phyloP scores from a whole-genome alignment of 2,329 filamentous ascomycete species.

The Stenocarpella maydis region DNA sequence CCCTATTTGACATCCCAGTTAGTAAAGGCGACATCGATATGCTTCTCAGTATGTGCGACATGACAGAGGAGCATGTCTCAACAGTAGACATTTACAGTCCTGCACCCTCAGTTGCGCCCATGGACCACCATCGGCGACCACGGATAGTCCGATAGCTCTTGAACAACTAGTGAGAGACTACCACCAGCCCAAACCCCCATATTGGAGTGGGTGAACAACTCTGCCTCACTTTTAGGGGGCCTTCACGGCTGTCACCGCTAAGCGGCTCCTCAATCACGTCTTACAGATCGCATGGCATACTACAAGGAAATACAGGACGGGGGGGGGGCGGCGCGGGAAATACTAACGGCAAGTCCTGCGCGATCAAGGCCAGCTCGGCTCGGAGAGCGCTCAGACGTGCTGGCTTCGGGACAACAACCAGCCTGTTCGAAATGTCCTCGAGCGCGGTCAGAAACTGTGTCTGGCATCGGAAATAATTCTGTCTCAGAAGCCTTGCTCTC shows the following conservation, averaged over 20 bases:
- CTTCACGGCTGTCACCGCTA: neutral
- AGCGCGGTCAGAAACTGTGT: conserved; percentile 83
- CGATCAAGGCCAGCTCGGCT: conserved; percentile 82
- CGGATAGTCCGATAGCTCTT: neutral
- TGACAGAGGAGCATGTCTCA: conserved; percentile 10
- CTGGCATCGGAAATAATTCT: conserved; percentile 85
- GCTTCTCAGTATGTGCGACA: neutral
- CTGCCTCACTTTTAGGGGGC: neutral
- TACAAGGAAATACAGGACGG: neutral
- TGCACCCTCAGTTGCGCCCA: neutral
- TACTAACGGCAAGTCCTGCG: conserved; percentile 72
- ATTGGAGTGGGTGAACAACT: neutral
- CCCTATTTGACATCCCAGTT: conserved; percentile 41
- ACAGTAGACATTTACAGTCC: neutral
- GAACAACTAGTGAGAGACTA: neutral
- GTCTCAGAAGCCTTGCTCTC: conserved; percentile 75
- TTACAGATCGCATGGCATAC: neutral
- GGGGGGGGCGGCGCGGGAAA: too few relatives aligned
- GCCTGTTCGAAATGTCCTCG: conserved; percentile 84
- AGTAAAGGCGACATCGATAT: neutral
- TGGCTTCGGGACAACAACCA: conserved; percentile 82
- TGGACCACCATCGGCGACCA: neutral
- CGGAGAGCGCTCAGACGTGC: conserved; percentile 82
- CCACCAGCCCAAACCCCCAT: neutral
- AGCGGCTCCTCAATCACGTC: neutral